Evolutionary conservation across 2,329 filamentous ascomycete species (phyloP), one percentile per base, ranked within the genome.

Genomic region (Pseudocercospora fuligena): DNA sequence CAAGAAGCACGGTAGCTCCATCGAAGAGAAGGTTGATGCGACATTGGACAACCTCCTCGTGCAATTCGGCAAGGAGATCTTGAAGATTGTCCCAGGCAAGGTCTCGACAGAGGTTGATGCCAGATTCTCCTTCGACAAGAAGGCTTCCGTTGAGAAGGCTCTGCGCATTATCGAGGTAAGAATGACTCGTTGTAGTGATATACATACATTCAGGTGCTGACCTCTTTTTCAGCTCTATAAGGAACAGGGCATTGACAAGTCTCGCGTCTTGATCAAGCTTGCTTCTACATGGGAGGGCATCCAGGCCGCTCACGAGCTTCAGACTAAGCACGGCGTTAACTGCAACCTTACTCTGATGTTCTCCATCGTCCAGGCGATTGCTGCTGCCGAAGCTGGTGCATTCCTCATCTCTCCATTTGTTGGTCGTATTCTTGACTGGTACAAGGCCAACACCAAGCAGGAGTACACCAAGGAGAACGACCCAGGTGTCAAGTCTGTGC

Each of bases 331-430:
- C 86, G 91, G 90, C 78, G 90, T 99, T 86, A 99, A 99, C 91
- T 91, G 88, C 90, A 99, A 99, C 89, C 85, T 99, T 80, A 99
- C 95, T 71, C 92, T 99, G 81, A 94, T 99, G 91, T 99, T 99
- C 90, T 97, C 94, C 59, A 86, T 91, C 71, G 87, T 91, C 73
- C 95, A 99, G 87, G 95, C 95, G 78, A 96, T 98, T 77, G 94
- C 92, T 74, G 94, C 92, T 78, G 95, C 95, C 69, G 95, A 99
- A 88, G 95, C 95, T 74, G 89, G 88, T 78, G 93, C 94, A 76
- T 98, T 92, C 90, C 92, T 99, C 80, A 98, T 99, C 86, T 98
- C 95, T 60, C 95, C 95, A 82, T 99, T 98, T 85, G 95, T 99
- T 75, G 95, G 95, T 82, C 94, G 95, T 80, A 99, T 99, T 80